Conservation (phyloP, 2,329 filamentous ascomycete genomes). For the Aspergillus uvarum region DNA sequence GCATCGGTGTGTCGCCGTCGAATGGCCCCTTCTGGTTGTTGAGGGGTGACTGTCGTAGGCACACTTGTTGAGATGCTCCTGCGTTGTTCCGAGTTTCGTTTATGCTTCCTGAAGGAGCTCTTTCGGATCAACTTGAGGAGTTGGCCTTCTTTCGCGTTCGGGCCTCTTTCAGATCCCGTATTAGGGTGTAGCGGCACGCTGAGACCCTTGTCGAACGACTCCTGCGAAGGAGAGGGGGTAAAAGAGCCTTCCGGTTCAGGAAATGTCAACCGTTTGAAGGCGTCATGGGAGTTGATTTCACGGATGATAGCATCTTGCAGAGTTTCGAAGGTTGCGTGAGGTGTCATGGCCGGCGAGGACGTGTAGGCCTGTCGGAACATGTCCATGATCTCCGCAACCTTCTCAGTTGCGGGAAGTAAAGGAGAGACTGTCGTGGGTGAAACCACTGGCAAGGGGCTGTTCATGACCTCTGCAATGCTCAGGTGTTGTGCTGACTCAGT, state of each 20-base stretch:
- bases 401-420: slow-evolving; percentile 29
- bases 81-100: slow-evolving; percentile 27
- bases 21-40: slow-evolving; percentile 12
- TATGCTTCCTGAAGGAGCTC: slow-evolving; percentile 32
- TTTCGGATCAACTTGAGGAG: slow-evolving; percentile 33
- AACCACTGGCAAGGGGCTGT: slow-evolving; percentile 36
- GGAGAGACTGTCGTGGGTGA: slow-evolving; percentile 28
- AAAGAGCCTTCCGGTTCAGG: slow-evolving; percentile 34
- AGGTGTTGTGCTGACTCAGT: slow-evolving; percentile 27
- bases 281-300: slow-evolving; percentile 47
- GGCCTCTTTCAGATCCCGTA: slow-evolving; percentile 24
- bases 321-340: slow-evolving; percentile 41
- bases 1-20: slow-evolving; percentile 44
- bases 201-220: slow-evolving; percentile 22
- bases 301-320: slow-evolving; percentile 46
- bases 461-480: slow-evolving; percentile 45
- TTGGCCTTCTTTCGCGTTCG: slow-evolving; percentile 33
- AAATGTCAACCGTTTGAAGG: slow-evolving; percentile 37
- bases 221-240: slow-evolving; percentile 31
- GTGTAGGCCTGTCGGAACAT: slow-evolving; percentile 41
- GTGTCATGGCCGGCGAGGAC: slow-evolving; percentile 28
- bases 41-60: slow-evolving; percentile 23
- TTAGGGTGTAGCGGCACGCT: slow-evolving; percentile 12
- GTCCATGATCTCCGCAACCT: slow-evolving; percentile 43
- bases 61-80: slow-evolving; percentile 33